phyloP scores from a whole-genome alignment of 2,329 filamentous ascomycete species.

The Epichloe festucae region DNA sequence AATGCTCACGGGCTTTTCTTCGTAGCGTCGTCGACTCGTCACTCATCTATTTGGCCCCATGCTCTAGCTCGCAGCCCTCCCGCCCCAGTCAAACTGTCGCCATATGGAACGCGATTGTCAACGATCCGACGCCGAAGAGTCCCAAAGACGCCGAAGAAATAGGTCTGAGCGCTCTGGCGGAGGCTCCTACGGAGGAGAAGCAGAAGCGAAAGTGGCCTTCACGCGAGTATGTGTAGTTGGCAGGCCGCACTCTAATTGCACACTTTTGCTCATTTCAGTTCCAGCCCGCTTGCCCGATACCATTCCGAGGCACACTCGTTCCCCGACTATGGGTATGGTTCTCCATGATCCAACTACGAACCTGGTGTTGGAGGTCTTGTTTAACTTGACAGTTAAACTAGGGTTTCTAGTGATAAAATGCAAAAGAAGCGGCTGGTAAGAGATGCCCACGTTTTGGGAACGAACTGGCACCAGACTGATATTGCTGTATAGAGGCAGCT shows the following conservation, averaged over 20 bases:
- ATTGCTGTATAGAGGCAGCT: conserved; percentile 1
- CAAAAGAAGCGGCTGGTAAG: conserved; percentile 14
- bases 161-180: conserved; percentile 1
- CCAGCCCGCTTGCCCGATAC: conserved; percentile 22
- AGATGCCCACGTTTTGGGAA: not conserved
- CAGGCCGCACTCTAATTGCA: not conserved
- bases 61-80: not conserved
- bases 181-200: not conserved
- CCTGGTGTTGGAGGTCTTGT: not conserved
- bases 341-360: not conserved
- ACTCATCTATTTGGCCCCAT: not conserved
- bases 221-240: conserved; percentile 18
- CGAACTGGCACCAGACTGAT: conserved; percentile 1
- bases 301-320: conserved; percentile 24
- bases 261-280: not conserved
- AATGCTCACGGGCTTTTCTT: not conserved
- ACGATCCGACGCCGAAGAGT: conserved; percentile 16
- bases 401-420: conserved; percentile 13
- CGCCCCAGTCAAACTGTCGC: not conserved
- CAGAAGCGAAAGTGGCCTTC: conserved; percentile 12
- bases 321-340: conserved; percentile 29
- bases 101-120: not conserved
- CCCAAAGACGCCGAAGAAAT: conserved; percentile 8
- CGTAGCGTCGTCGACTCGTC: not conserved
- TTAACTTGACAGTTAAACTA: conserved; percentile 3